phyloP scores from a whole-genome alignment of 2,329 filamentous ascomycete species.

The Talaromyces sp. region DNA sequence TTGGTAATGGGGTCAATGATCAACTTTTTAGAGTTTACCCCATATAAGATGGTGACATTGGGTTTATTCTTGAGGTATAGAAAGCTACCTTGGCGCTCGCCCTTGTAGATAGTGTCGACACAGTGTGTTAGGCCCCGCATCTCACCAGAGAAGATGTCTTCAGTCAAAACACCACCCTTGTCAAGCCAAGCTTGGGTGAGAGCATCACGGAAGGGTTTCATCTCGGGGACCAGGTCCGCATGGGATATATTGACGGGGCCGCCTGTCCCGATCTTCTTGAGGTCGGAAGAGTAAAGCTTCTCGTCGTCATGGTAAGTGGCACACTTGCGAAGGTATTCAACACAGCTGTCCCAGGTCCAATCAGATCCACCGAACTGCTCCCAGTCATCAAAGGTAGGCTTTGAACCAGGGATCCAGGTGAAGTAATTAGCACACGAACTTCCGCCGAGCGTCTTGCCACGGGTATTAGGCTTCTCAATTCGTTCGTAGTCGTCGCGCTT shows the following conservation, averaged over 20 bases:
- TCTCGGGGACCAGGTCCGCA: conserved; percentile 52
- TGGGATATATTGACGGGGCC: conserved; percentile 46
- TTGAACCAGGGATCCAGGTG: conserved; percentile 59
- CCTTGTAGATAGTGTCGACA: conserved; percentile 55
- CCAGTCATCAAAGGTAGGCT: conserved; percentile 54
- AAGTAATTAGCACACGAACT: conserved; percentile 59
- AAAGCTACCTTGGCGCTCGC: conserved; percentile 50
- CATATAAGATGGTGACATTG: conserved; percentile 52
- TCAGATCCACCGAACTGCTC: conserved; percentile 41
- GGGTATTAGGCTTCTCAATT: conserved; percentile 60
- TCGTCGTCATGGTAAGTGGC: conserved; percentile 55
- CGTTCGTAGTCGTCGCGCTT: conserved; percentile 57
- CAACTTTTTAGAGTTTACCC: conserved; percentile 50
- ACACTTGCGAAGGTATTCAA: conserved; percentile 44
- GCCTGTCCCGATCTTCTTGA: conserved; percentile 49
- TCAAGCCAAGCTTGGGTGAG: conserved; percentile 51
- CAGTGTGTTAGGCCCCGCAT: conserved; percentile 54
- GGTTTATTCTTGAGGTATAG: conserved; percentile 51
- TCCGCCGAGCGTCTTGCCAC: conserved; percentile 59
- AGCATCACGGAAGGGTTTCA: conserved; percentile 45
- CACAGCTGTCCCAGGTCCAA: conserved; percentile 55
- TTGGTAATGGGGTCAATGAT: conserved; percentile 45
- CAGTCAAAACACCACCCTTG: conserved; percentile 49
- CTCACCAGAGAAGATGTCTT: conserved; percentile 53
- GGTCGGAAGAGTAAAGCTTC: conserved; percentile 40